Percentiles rank a stretch among this genome's conserved stretches.
Conservation (phyloP, 164 flowering plant genomes). For the Echeveria elegans region DNA sequence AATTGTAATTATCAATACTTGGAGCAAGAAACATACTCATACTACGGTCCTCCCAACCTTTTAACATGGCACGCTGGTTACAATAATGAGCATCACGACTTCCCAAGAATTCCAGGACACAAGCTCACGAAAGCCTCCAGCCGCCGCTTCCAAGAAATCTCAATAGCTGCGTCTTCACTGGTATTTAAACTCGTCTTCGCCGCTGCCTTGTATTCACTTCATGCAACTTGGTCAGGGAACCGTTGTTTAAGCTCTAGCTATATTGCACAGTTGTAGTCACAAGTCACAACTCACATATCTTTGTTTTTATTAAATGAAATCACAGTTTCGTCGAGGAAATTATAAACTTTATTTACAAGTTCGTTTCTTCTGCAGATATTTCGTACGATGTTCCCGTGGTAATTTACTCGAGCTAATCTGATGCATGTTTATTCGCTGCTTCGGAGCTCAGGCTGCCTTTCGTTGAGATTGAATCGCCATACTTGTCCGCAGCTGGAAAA, state of each 20-base stretch:
- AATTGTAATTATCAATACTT: too few relatives aligned
- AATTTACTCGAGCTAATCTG: too few relatives aligned
- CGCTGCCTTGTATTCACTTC: too few relatives aligned
- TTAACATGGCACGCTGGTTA: conserved; percentile 87
- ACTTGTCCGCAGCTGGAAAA: too few relatives aligned
- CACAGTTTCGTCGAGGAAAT: background rate
- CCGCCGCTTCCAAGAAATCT: conserved; percentile 29
- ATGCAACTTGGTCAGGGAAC: too few relatives aligned
- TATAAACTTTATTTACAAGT: background rate
- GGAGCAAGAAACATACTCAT: conserved; percentile 89
- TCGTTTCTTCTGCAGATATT: background rate
- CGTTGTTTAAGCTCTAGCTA: too few relatives aligned
- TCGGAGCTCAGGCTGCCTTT: too few relatives aligned
- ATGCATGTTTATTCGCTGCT: too few relatives aligned
- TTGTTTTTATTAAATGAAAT: background rate
- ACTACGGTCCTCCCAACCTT: conserved; percentile 83
- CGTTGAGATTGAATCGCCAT: too few relatives aligned
- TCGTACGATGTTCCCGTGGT: too few relatives aligned
- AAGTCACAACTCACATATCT: background rate
- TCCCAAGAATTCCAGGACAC: conserved; percentile 82
- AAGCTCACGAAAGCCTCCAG: conserved; percentile 62
- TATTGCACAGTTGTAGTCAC: background rate
- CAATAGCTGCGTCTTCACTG: conserved; percentile 29
- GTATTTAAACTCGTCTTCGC: background rate
- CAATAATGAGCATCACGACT: conserved; percentile 98